phyloP scores from a whole-genome alignment of 495 filamentous ascomycete species.

The Penicillium ochrochloron region DNA sequence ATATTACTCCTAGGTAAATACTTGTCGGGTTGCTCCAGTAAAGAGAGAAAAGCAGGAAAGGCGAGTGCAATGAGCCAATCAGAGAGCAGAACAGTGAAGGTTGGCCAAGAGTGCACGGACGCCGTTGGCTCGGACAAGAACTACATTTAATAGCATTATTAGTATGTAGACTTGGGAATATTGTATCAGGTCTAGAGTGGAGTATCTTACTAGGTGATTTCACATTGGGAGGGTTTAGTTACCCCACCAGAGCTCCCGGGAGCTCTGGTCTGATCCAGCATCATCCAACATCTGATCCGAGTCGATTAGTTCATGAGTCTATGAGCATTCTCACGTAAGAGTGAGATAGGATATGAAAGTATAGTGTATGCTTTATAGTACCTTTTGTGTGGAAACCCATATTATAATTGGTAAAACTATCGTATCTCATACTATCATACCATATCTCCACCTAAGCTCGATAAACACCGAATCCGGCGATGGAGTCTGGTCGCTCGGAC shows the following conservation, averaged over 20 bases:
- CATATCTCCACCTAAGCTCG: background rate
- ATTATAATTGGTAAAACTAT: too few species aligned
- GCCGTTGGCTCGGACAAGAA: background rate
- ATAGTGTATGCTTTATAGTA: too few species aligned
- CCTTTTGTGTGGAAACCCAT: background rate
- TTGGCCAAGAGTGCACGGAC: background rate
- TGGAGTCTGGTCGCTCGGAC: background rate
- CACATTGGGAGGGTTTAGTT: background rate
- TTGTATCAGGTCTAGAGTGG: background rate
- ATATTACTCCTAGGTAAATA: background rate
- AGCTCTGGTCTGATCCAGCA: background rate
- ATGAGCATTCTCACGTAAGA: background rate
- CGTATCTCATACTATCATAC: too few species aligned
- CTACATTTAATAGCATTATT: background rate
- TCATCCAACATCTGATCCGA: background rate
- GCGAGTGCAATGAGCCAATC: background rate
- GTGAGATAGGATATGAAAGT: background rate
- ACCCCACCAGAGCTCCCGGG: background rate
- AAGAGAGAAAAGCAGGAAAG: background rate
- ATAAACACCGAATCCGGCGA: background rate
- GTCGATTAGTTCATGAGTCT: background rate
- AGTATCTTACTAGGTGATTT: background rate
- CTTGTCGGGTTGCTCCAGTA: background rate
- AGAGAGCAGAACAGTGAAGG: background rate
- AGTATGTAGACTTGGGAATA: background rate